These are phyloP conservation scores for Cubamyces sp. DNA, from an alignment of 768 basidiomycete genomes.

Conservation along the genomic window DNA sequence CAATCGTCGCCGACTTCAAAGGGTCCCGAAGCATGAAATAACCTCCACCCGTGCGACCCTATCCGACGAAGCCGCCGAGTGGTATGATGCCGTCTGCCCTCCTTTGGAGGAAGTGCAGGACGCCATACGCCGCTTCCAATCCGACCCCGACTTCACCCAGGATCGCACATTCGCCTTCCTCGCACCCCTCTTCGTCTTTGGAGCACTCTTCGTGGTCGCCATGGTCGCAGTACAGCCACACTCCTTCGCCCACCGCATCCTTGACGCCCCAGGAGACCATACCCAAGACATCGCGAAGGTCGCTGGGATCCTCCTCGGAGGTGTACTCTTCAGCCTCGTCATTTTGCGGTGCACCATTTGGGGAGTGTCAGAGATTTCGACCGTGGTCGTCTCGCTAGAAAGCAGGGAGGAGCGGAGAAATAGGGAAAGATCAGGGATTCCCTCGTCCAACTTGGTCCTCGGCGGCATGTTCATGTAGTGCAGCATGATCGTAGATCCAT, in stretches of 20 bases:
- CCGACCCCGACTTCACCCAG: slow-evolving; percentile 20
- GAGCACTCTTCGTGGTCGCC: slow-evolving; percentile 13
- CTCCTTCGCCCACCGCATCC: slow-evolving; percentile 23
- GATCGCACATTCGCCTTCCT: slow-evolving; percentile 19
- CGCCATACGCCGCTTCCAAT: slow-evolving; percentile 14
- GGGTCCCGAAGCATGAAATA: too few relatives aligned
- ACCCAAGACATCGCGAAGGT: background rate
- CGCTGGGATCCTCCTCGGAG: background rate
- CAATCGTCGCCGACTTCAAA: background rate
- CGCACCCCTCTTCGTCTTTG: slow-evolving; percentile 21
- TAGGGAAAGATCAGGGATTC: background rate
- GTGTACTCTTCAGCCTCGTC: background rate
- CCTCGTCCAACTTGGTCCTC: slow-evolving; percentile 6
- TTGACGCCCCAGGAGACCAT: slow-evolving; percentile 1
- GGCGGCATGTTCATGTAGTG: slow-evolving; percentile 13
- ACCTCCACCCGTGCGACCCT: background rate
- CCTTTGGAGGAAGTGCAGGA: slow-evolving; percentile 19
- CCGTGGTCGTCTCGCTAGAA: background rate
- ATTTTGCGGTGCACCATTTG: slow-evolving; percentile 3
- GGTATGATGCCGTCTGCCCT: slow-evolving; percentile 21
- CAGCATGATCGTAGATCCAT: too few relatives aligned
- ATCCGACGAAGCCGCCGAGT: slow-evolving; percentile 13
- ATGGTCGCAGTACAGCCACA: slow-evolving; percentile 20
- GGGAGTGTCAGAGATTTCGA: background rate
- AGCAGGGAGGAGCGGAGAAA: slow-evolving; percentile 1